A percentile compares a stretch with the other conserved stretches of the same genome.
Evolutionary conservation across 2,329 filamentous ascomycete species (phyloP).

Genomic region (Acrocalymma vagum): DNA sequence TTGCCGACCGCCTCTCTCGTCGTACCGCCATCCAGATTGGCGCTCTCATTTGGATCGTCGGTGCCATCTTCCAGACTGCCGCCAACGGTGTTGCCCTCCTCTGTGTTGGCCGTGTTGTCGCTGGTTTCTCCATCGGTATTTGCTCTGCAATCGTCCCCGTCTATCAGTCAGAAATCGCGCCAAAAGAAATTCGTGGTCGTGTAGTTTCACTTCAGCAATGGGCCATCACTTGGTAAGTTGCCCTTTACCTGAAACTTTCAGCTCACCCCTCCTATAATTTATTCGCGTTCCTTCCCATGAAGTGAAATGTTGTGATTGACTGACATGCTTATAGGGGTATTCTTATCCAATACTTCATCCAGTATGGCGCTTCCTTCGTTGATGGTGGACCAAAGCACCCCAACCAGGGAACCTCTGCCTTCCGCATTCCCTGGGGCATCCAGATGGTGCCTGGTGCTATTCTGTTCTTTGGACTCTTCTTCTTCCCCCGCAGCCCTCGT

Average conservation of each 20-base stretch:
- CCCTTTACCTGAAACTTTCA: slow-evolving; percentile 24
- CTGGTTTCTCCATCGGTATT: slow-evolving; percentile 86
- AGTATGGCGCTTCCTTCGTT: slow-evolving; percentile 68
- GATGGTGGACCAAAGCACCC: slow-evolving; percentile 52
- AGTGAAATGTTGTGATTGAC: slow-evolving; percentile 22
- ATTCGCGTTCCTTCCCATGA: slow-evolving; percentile 54
- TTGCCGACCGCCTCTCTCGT: slow-evolving; percentile 57
- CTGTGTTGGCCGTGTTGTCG: slow-evolving; percentile 73
- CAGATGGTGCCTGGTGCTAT: slow-evolving; percentile 52
- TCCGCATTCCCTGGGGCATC: slow-evolving; percentile 54
- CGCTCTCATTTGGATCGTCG: slow-evolving; percentile 56
- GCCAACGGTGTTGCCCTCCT: slow-evolving; percentile 50
- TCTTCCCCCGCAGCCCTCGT: slow-evolving; percentile 64
- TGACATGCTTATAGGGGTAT: slow-evolving; percentile 59
- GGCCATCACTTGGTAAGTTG: slow-evolving; percentile 70
- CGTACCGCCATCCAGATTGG: slow-evolving; percentile 54
- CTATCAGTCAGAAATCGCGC: slow-evolving; percentile 85
- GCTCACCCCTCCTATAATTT: slow-evolving; percentile 52
- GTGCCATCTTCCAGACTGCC: slow-evolving; percentile 50
- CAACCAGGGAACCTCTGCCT: slow-evolving; percentile 54
- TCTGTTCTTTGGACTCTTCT: slow-evolving; percentile 50
- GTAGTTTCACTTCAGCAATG: slow-evolving; percentile 73
- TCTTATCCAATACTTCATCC: slow-evolving; percentile 72
- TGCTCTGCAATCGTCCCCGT: slow-evolving; percentile 92
- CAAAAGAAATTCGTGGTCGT: slow-evolving; percentile 59